phyloP scores from a whole-genome alignment of 352 stramenopile genomes.

The Thraustochytrium sp. region DNA sequence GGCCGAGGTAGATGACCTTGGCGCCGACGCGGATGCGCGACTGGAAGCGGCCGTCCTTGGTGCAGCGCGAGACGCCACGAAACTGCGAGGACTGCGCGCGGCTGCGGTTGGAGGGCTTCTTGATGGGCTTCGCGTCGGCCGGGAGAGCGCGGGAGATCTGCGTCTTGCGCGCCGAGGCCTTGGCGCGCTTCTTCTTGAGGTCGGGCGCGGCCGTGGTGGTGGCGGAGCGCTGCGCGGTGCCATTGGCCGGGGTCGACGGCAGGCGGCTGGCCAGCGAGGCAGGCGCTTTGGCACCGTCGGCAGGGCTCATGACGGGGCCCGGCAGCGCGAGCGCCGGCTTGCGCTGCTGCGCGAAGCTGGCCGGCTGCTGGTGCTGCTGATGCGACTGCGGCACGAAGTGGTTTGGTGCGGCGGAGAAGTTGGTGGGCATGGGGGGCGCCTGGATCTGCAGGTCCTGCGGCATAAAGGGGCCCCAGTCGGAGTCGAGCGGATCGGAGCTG shows the following conservation, averaged over 20 bases:
- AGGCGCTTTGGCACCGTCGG: no score
- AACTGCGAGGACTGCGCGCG: constrained; percentile 8
- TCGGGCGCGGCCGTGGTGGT: not conserved
- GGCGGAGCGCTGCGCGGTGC: not conserved
- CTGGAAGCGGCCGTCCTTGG: constrained; percentile 39
- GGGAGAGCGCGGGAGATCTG: not conserved
- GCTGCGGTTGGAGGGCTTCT: constrained; percentile 3
- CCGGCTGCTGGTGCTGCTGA: no score
- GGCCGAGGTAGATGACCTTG: constrained; percentile 34
- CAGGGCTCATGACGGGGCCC: no score
- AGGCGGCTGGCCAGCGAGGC: not conserved
- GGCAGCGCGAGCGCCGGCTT: no score
- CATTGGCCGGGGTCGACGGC: not conserved
- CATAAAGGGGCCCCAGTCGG: not conserved
- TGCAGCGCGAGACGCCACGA: constrained; percentile 34
- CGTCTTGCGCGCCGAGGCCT: not conserved
- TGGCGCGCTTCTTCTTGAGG: not conserved
- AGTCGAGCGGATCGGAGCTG: not conserved
- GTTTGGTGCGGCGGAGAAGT: not conserved
- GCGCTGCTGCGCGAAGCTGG: no score
- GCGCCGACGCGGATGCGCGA: constrained; percentile 26
- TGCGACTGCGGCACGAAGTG: not conserved
- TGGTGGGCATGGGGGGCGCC: no score
- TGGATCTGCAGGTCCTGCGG: no score
- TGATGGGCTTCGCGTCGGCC: not conserved